Evolutionary conservation across 2,329 filamentous ascomycete species (phyloP), one percentile per base, ranked within the genome.

Genomic region (Dothiorella sarmentorum): DNA sequence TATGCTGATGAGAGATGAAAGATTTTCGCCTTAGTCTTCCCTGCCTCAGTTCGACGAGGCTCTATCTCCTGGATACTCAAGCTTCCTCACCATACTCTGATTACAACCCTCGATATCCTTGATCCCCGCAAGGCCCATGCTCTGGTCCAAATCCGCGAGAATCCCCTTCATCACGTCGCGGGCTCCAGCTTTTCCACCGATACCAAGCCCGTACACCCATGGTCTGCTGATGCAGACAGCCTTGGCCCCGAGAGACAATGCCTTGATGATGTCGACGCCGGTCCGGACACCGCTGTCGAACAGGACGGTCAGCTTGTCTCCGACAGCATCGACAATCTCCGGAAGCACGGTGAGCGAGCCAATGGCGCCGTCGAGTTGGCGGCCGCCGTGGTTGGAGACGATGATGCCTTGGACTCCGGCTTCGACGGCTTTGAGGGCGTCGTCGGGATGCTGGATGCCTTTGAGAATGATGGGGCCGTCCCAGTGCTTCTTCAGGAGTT

Each of bases 391-490:
- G 60, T 82, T 83, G 15, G 73, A 77, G 9, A 82, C 75, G 13
- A 82, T 71, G 55, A 82, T 80, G 0, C 79, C 80, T 40, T 79
- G 71, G 26, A 78, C 75, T 7, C 77, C 79, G 27, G 70, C 65
- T 33, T 81, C 69, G 5, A 75, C 69, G 2, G 76, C 76, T 58
- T 73, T 70, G 52, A 66, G 69, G 13, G 80, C 80, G 65, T 83
- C 80, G 1, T 72, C 76, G 2, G 78, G 73, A 43, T 75, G 77
- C 64, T 82, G 78, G 56, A 80, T 82, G 0, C 84, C 85, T 69
- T 87, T 87, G 33, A 84, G 75, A 61, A 84, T 80, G 55, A 90
- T 82, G 0, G 85, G 83, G 0, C 85, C 85, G 61, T 83, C 77
- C 83, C 85, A 89, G 60, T 85, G 69, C 64, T 80, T 73, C 62